Base-by-base conservation (phyloP, 2,329 filamentous ascomycete species). In the Madurella fahalii region DNA sequence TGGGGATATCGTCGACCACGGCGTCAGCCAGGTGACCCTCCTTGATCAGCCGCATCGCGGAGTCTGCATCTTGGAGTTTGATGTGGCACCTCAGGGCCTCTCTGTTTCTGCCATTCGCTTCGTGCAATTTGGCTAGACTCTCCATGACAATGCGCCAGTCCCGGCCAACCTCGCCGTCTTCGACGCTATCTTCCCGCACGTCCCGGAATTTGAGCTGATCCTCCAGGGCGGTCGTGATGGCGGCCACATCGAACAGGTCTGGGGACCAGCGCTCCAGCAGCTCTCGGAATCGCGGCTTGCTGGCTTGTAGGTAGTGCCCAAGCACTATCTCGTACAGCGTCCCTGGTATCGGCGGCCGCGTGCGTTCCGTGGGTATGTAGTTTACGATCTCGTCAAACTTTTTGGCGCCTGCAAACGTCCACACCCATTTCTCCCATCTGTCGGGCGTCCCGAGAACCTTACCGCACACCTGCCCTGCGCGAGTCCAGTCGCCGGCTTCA, bases 341-440 rank as follows among this genome's bases (percentile, higher is more conserved):
- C 1, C 86, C 85, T 0, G 90, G 85, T 12, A 99, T 78, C 0
- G 90, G 86, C 8, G 92, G 92, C 30, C 82, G 82, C 68, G 95
- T 79, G n/a, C 85, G 83, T 50, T 85, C 81, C 1, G 82, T 84
- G 0, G 94, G 94, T 31, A 99, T 89, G 64, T 87, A 85, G 37
- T 87, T 81, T 5, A 89, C 87, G 57, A 99, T 96, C 63, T 96
- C 92, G 67, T 96, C 90, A 63, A 95, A 90, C 65, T 85, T 90
- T 60, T 89, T 82, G 2, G 89, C 87, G 40, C 90, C 87, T 8
- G 91, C 90, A 72, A 99, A 99, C 0, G 83, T 86, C 83, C 89
- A 95, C 5, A 95, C 87, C 91, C 93, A 97, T 64, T 95, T 90
- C 72, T 97, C 92, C 94, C 94, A 99, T 62, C 87, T 78, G 46